A percentile compares a stretch with the other conserved stretches of the same genome.
Conservation (phyloP, 768 basidiomycete species). For the Pulveroboletus ravenelii region DNA sequence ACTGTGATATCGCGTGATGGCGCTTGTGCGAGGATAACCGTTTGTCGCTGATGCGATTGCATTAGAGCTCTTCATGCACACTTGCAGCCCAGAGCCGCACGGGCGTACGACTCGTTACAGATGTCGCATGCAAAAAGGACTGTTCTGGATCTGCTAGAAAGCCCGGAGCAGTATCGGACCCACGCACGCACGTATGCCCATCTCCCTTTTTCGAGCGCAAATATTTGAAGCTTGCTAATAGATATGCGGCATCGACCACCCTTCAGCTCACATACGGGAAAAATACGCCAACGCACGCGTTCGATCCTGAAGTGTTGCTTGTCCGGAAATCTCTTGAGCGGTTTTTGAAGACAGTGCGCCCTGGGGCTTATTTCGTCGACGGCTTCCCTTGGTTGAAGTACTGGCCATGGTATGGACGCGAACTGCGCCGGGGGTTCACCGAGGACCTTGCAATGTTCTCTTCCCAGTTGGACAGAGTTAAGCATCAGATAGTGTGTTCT, state of each 20-base stretch:
- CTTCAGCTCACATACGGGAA: conserved; percentile 21
- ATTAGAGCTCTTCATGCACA: conserved; percentile 50
- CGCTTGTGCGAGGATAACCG: neutral
- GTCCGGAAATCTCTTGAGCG: conserved; percentile 19
- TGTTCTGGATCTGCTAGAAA: conserved; percentile 10
- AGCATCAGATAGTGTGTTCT: conserved; percentile 35
- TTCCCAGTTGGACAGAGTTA: conserved; percentile 41
- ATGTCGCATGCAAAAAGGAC: conserved; percentile 27
- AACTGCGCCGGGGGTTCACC: conserved; percentile 46
- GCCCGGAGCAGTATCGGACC: conserved; percentile 3
- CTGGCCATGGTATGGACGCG: conserved; percentile 57
- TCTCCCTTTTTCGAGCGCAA: conserved; percentile 32
- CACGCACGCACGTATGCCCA: conserved; percentile 30
- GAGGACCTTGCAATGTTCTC: conserved; percentile 47
- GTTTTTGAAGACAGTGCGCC: conserved; percentile 20
- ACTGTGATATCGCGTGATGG: too few relatives aligned
- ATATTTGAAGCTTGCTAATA: neutral
- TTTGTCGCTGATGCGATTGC: neutral
- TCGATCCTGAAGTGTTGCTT: conserved; percentile 16
- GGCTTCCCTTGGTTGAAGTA: conserved; percentile 33
- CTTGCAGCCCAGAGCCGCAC: conserved; percentile 44
- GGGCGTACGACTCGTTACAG: conserved; percentile 41
- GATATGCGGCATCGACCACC: conserved; percentile 15
- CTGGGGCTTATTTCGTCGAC: conserved; percentile 34
- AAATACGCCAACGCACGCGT: conserved; percentile 6